A percentile compares a stretch with the other conserved stretches of the same genome.
These are phyloP conservation scores for Coelastrella sp. DNA, from an alignment of 139 green algal species.

Conservation along the genomic window DNA sequence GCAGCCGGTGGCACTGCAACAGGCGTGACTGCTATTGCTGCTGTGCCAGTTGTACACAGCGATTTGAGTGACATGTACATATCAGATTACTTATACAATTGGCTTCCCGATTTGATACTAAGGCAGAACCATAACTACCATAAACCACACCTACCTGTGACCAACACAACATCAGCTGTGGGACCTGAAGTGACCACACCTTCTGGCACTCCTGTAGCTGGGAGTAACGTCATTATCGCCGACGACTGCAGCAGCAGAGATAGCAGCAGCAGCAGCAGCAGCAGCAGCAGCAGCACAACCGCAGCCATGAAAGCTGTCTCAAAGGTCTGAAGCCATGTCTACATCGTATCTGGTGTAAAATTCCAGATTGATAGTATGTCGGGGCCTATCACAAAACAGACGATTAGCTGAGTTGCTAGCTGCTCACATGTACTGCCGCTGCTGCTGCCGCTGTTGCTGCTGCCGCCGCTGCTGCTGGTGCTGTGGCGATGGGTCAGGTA, in stretches of 20 bases:
- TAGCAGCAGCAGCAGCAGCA: neutral
- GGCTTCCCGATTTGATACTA: neutral
- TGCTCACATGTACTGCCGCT: neutral
- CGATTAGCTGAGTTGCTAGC: neutral
- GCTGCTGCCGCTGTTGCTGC: neutral
- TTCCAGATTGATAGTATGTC: neutral
- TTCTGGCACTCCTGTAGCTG: neutral
- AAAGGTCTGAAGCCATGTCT: neutral
- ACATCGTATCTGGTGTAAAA: neutral
- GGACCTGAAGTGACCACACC: neutral
- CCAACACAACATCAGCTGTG: slow-evolving; percentile 63
- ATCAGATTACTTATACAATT: neutral
- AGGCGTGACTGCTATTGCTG: neutral
- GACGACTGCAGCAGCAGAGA: neutral
- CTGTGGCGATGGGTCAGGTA: neutral
- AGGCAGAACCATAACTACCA: too few species aligned
- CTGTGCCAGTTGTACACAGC: neutral
- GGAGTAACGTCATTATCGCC: slow-evolving; percentile 6
- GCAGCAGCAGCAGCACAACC: neutral
- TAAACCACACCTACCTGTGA: slow-evolving; percentile 54
- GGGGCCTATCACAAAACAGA: neutral
- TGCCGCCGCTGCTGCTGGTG: neutral
- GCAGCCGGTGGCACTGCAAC: neutral
- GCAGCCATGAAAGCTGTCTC: neutral
- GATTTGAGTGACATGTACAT: neutral